Conservation (phyloP, 2,329 filamentous ascomycete genomes). For the Aspergillus glaucus region DNA sequence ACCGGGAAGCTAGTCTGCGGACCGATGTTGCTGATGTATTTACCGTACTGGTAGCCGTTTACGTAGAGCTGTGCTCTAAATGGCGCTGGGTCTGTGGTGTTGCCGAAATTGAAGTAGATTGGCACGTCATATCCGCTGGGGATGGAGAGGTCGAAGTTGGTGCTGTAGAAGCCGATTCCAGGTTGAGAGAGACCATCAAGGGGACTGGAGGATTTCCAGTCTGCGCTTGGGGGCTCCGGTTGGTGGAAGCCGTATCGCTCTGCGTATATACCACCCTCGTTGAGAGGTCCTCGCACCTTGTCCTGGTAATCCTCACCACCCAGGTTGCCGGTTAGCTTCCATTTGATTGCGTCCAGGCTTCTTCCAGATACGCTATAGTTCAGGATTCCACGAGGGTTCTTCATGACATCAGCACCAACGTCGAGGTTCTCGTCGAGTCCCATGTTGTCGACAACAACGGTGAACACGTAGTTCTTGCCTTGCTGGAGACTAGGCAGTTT, state of each 20-base stretch:
- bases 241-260: conserved; percentile 54
- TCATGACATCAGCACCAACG: conserved; percentile 54
- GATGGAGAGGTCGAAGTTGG: conserved; percentile 46
- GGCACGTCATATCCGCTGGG: conserved; percentile 52
- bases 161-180: conserved; percentile 49
- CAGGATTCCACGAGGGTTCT: conserved; percentile 52
- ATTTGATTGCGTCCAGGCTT: conserved; percentile 32
- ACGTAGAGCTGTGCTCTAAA: conserved; percentile 64
- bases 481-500: conserved; percentile 47
- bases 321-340: conserved; percentile 56
- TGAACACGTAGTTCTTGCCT: conserved; percentile 56
- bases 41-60: conserved; percentile 70
- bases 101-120: conserved; percentile 46
- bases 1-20: conserved; percentile 68
- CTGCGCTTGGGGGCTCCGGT: conserved; percentile 37
- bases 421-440: conserved; percentile 62
- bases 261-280: conserved; percentile 52
- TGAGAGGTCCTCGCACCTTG: conserved; percentile 48
- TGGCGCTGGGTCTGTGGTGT: conserved; percentile 39
- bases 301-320: conserved; percentile 52
- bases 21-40: conserved; percentile 64
- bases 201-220: conserved; percentile 30
- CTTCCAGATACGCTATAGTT: conserved; percentile 37
- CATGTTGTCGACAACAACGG: conserved; percentile 66
- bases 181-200: conserved; percentile 38